A percentile compares a stretch with the other conserved stretches of the same genome.
Evolutionary conservation across 768 basidiomycete species (phyloP).

Genomic region (Termitomyces eurrhizus): DNA sequence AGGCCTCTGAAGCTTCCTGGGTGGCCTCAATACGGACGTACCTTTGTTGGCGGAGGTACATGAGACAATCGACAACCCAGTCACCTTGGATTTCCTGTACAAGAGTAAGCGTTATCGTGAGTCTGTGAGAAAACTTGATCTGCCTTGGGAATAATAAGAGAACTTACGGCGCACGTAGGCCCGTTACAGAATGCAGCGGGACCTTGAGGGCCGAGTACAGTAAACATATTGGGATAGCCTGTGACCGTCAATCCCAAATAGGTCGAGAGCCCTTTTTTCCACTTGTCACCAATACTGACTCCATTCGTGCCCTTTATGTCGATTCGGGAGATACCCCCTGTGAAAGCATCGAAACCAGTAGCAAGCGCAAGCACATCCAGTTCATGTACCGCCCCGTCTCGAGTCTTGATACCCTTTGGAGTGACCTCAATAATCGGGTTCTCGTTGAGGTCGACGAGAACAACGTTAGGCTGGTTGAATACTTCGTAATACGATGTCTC

Average conservation of each 20-base stretch:
- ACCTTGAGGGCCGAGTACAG: constrained; percentile 22
- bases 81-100: constrained; percentile 21
- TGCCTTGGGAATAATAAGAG: neutral
- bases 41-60: constrained; percentile 13
- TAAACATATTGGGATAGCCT: constrained; percentile 25
- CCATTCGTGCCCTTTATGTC: constrained; percentile 20
- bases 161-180: constrained; percentile 21
- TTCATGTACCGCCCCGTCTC: constrained; percentile 18
- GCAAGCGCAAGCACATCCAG: constrained; percentile 21
- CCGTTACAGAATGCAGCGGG: constrained; percentile 24
- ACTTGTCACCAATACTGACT: constrained; percentile 17
- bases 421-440: constrained; percentile 20
- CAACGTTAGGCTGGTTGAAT: constrained; percentile 22
- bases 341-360: constrained; percentile 23
- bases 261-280: constrained; percentile 18
- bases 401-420: constrained; percentile 17
- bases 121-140: neutral
- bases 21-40: constrained; percentile 13
- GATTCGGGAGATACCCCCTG: constrained; percentile 20
- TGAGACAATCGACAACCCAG: constrained; percentile 22
- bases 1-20: constrained; percentile 13
- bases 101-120: neutral
- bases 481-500: constrained; percentile 23
- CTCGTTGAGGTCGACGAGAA: constrained; percentile 18
- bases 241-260: constrained; percentile 20